Conservation (phyloP, 1,284 basidiomycete species). For the Fomitopsis pinicola region DNA sequence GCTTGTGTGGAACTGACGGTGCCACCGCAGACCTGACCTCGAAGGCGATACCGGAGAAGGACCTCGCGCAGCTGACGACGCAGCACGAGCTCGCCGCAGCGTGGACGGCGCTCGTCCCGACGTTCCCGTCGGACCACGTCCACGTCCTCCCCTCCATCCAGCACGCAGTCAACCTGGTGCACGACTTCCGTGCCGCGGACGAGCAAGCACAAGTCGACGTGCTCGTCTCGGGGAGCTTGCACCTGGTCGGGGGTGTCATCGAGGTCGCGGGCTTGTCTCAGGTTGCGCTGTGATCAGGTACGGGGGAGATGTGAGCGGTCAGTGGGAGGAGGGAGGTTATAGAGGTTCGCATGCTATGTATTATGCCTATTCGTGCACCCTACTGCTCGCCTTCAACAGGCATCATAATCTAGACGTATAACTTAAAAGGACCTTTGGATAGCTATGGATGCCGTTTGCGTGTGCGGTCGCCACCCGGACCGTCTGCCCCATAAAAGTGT, state of each 20-base stretch:
- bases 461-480: conserved; percentile 19
- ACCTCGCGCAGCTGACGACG: conserved; percentile 64
- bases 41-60: conserved; percentile 57
- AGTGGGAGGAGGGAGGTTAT: background rate
- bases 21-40: conserved; percentile 65
- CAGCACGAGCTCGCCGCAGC: conserved; percentile 76
- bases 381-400: conserved; percentile 22
- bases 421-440: conserved; percentile 14
- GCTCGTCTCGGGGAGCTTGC: conserved; percentile 89
- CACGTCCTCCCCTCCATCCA: conserved; percentile 88
- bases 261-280: conserved; percentile 80
- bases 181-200: conserved; percentile 31
- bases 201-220: conserved; percentile 46
- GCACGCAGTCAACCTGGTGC: conserved; percentile 71
- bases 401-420: conserved; percentile 6
- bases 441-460: conserved; percentile 17
- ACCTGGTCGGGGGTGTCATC: conserved; percentile 92
- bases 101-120: conserved; percentile 65
- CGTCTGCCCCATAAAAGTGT: conserved; percentile 42
- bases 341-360: background rate
- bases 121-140: conserved; percentile 56
- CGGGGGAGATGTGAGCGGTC: background rate
- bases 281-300: conserved; percentile 40
- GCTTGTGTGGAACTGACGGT: background rate
- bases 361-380: background rate